Conservation (phyloP, 257 asterid genomes). For the Petunia axillaris region DNA sequence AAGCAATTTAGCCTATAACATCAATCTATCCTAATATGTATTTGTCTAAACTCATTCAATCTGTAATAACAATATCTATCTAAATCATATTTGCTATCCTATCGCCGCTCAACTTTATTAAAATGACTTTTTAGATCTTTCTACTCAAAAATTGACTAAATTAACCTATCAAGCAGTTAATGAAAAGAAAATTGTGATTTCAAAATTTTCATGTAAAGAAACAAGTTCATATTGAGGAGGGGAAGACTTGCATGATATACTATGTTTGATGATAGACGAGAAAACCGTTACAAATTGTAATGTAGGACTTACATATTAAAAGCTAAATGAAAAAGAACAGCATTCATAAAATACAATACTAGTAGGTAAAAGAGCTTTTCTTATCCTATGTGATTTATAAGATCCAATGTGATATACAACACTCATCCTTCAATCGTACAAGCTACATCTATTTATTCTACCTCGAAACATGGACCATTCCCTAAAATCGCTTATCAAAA, state of each 20-base stretch:
- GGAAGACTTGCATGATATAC: neutral
- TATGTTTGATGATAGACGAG: neutral
- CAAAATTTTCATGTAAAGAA: neutral
- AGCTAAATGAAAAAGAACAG: neutral
- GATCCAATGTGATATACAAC: neutral
- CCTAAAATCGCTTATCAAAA: neutral
- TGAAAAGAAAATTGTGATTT: neutral
- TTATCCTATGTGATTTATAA: neutral
- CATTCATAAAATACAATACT: neutral
- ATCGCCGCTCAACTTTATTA: neutral
- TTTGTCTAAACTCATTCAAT: neutral
- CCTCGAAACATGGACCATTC: neutral
- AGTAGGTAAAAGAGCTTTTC: neutral
- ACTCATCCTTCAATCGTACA: neutral
- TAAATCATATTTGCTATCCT: neutral
- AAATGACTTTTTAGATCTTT: neutral
- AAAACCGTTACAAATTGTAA: neutral
- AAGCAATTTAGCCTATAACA: neutral
- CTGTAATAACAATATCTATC: neutral
- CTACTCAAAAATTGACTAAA: neutral
- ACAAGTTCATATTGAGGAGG: neutral
- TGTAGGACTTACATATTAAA: neutral
- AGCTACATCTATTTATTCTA: slow-evolving; percentile 5
- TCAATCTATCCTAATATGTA: neutral
- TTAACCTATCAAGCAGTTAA: neutral